Percentiles rank a stretch among this genome's conserved stretches.
Evolutionary conservation across 2,329 filamentous ascomycete genomes (phyloP).

Genomic region (Orbilia brochopaga): DNA sequence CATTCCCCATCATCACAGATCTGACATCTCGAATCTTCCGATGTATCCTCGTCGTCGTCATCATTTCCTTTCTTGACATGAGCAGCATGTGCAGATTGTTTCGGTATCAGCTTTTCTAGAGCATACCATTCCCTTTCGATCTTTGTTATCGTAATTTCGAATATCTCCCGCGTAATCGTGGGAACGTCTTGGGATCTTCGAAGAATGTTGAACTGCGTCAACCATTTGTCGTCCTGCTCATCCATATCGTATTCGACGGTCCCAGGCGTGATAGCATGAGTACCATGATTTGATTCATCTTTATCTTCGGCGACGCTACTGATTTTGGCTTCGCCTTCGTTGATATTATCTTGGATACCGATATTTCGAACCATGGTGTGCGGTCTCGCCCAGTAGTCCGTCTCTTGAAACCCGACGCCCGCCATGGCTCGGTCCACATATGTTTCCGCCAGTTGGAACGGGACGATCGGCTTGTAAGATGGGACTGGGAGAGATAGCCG

Average conservation of each 20-base stretch:
- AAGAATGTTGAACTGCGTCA: conserved; percentile 80
- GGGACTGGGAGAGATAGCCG: conserved; percentile 77
- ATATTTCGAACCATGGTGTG: conserved; percentile 68
- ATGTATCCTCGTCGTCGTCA: conserved; percentile 57
- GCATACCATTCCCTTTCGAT: conserved; percentile 99
- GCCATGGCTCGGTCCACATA: conserved; percentile 98
- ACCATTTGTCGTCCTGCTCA: conserved; percentile 96
- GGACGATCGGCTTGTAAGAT: conserved; percentile 75
- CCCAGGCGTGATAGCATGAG: conserved; percentile 63
- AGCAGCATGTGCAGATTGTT: conserved; percentile 90
- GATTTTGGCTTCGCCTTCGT: conserved; percentile 64
- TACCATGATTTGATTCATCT: conserved; percentile 24
- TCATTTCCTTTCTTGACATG: conserved; percentile 66
- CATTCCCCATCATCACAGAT: conserved; percentile 99
- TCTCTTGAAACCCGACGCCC: conserved; percentile 93
- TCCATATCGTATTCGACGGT: conserved; percentile 99
- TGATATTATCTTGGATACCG: conserved; percentile 67
- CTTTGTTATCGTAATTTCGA: conserved; percentile 97
- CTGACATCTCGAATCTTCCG: conserved; percentile 95
- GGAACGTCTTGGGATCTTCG: conserved; percentile 77
- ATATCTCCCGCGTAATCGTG: conserved; percentile 86
- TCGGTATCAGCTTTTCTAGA: conserved; percentile 93
- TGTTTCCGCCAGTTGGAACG: conserved; percentile 78
- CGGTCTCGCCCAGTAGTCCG: conserved; percentile 81
- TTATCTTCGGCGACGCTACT: conserved; percentile 30